phyloP scores from a whole-genome alignment of 1,284 basidiomycete genomes.

The Peniophora sp. region DNA sequence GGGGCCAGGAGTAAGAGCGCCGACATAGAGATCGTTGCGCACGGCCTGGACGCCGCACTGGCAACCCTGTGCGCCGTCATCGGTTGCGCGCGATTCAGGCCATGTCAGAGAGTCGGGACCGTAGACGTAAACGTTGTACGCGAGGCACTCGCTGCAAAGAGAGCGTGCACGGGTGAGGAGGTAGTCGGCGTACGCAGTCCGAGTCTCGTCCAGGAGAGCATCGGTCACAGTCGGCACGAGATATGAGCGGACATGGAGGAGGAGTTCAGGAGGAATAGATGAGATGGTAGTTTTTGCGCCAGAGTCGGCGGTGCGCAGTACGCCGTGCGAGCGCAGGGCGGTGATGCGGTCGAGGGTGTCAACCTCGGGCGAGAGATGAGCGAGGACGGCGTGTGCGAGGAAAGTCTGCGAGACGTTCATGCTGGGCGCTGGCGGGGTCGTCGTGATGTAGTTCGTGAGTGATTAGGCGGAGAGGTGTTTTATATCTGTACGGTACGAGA shows the following conservation, averaged over 20 bases:
- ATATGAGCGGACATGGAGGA: slow-evolving; percentile 34
- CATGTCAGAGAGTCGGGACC: slow-evolving; percentile 40
- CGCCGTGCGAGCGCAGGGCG: slow-evolving; percentile 6
- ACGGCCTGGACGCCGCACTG: slow-evolving; percentile 8
- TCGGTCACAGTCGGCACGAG: slow-evolving; percentile 28
- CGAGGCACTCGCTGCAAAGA: slow-evolving; percentile 36
- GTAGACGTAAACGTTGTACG: slow-evolving; percentile 39
- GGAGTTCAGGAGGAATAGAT: slow-evolving; percentile 38
- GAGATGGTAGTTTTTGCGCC: slow-evolving; percentile 15
- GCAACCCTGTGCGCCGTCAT: slow-evolving; percentile 10
- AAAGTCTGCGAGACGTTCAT: slow-evolving; percentile 25
- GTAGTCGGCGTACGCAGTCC: slow-evolving; percentile 32
- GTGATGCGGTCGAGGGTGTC: slow-evolving; percentile 31
- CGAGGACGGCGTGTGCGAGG: slow-evolving; percentile 42
- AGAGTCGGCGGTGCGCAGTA: slow-evolving; percentile 15
- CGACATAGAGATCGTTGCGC: neutral
- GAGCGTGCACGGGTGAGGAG: slow-evolving; percentile 22
- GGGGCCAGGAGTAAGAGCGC: neutral
- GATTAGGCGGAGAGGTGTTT: too few species aligned
- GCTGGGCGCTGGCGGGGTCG: neutral
- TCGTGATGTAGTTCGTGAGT: neutral
- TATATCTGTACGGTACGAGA: too few species aligned
- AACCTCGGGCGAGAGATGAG: slow-evolving; percentile 35
- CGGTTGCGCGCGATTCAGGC: slow-evolving; percentile 11
- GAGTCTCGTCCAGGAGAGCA: slow-evolving; percentile 26